Evolutionary conservation across 805 yeast genomes (phyloP), one percentile per base, ranked within the genome.

Genomic region (Lipomyces starkeyi): DNA sequence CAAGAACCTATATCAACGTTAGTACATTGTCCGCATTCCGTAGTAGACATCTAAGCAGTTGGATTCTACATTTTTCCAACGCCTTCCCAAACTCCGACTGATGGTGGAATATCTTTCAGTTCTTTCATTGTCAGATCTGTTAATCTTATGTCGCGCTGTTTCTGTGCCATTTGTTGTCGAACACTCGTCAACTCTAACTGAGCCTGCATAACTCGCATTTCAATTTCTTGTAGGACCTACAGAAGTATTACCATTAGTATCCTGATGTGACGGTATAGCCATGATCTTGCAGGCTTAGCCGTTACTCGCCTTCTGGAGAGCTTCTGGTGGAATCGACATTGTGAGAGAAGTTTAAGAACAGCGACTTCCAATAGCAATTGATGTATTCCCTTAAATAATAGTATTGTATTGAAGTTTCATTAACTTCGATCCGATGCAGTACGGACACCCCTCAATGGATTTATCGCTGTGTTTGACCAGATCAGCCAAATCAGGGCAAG

Each of bases 71-170:
- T 69, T 40, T 69, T 69, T 17, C 72, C 72, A 34, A 69, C 71
- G 11, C 72, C 72, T 61, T 69, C 72, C 72, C 72, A 69, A 25
- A 69, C 68, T 9, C 71, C 71, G n/a, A 69, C 71, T 11, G 65
- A 35, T 17, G 43, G 49, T 58, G 72, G 71, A 13, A 69, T 43
- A 9, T 69, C 72, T 13, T 37, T 35, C 22, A 69, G 43, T 53
- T 69, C 71, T 25, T 66, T 67, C 35, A 64, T 32, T 2, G 72
- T 68, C 17, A 69, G 66, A 49, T 69, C 72, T 13, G 59, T 52
- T 22, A 69, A 43, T 37, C 63, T 59, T 35, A 59, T 64, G 27
- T 69, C 72, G 8, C 72, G 49, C 59, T 67, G 68, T 35, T 62
- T 67, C 58, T 66, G 71, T 5, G 66, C 20, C 8, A 69, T 66